These are phyloP conservation scores for Royoungia palumana DNA, from an alignment of 768 basidiomycete genomes.

Conservation along the genomic window DNA sequence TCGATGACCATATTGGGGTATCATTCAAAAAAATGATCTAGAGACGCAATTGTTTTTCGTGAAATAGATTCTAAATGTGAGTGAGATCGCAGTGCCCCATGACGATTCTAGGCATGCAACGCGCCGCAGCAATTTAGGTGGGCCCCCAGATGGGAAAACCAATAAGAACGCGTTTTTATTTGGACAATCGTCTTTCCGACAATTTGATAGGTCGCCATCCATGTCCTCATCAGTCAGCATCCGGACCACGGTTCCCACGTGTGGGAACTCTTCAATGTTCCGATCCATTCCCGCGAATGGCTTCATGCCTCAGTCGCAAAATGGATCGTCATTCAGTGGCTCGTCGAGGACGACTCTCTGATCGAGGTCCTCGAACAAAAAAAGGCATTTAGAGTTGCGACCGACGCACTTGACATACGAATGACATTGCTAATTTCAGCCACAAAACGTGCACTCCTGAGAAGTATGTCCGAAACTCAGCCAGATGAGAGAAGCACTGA, in stretches of 20 bases:
- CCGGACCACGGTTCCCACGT: background rate
- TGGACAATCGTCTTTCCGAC: no score
- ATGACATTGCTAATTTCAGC: constrained; percentile 1
- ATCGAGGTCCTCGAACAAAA: background rate
- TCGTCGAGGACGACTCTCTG: background rate
- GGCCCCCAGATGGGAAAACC: no score
- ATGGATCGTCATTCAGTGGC: background rate
- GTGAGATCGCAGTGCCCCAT: no score
- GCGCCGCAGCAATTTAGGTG: no score
- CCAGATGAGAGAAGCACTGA: constrained; percentile 1
- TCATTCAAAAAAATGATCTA: no score
- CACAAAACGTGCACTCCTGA: background rate
- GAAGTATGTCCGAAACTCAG: constrained; percentile 5
- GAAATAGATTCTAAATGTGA: background rate
- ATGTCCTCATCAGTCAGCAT: background rate
- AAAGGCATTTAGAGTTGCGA: background rate
- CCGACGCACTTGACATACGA: background rate
- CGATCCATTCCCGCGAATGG: constrained; percentile 23
- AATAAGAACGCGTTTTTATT: no score
- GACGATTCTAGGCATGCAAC: no score
- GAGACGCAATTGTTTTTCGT: background rate
- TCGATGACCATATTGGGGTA: no score
- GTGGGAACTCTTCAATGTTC: constrained; percentile 4
- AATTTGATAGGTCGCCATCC: no score
- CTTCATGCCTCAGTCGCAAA: background rate